Evolutionary conservation across 2,329 filamentous ascomycete species (phyloP).

Genomic region (Fusarium burgessii): DNA sequence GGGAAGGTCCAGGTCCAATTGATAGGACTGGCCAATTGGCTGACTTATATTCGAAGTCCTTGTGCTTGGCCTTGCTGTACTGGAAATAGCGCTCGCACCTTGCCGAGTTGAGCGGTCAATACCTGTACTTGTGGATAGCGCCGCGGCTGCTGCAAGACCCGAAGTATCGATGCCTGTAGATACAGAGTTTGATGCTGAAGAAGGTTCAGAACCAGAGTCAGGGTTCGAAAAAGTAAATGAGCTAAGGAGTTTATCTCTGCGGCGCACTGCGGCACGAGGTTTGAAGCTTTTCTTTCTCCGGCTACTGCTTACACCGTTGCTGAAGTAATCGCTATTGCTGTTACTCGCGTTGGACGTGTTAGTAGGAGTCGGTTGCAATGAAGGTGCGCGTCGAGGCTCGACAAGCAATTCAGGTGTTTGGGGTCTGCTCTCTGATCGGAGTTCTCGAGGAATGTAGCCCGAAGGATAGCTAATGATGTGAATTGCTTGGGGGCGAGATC

Average conservation of each 20-base stretch:
- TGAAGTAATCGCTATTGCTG: conserved; percentile 8
- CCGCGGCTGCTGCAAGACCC: conserved; percentile 29
- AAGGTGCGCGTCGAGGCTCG: conserved; percentile 35
- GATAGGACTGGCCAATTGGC: conserved; percentile 25
- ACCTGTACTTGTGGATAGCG: conserved; percentile 11
- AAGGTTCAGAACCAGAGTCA: conserved; percentile 24
- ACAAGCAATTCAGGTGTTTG: conserved; percentile 24
- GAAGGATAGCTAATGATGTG: conserved; percentile 58
- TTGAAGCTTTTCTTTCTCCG: conserved; percentile 43
- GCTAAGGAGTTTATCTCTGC: conserved; percentile 34
- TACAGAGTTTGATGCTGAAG: not conserved
- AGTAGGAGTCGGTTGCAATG: conserved; percentile 34
- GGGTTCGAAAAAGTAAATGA: conserved; percentile 18
- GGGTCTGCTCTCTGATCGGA: conserved; percentile 49
- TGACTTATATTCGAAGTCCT: conserved; percentile 14
- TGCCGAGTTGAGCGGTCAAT: conserved; percentile 35
- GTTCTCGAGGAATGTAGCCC: conserved; percentile 59
- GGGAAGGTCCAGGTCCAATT: conserved; percentile 33
- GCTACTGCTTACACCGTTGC: conserved; percentile 23
- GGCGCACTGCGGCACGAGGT: conserved; percentile 16
- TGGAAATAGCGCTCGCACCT: conserved; percentile 28
- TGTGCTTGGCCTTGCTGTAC: conserved; percentile 4
- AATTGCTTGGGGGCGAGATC: conserved; percentile 56
- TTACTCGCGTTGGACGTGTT: conserved; percentile 14
- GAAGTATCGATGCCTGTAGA: conserved; percentile 14